Conservation (phyloP, 495 filamentous ascomycete species). For the Aspergillus wentii region DNA sequence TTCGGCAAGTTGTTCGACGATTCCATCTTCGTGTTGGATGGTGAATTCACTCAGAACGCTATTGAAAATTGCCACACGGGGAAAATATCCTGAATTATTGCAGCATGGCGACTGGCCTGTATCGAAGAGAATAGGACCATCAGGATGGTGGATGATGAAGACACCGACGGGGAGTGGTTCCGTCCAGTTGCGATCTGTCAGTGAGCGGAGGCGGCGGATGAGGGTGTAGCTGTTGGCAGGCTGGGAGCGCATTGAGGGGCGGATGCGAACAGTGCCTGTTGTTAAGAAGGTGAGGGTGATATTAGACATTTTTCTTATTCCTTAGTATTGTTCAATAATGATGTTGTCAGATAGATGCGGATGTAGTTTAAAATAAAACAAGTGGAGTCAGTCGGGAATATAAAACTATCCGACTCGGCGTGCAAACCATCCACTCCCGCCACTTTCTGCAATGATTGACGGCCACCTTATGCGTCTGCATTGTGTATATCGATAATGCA, state of each 20-base stretch:
- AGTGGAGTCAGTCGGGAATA: too few species aligned
- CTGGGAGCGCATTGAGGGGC: slow-evolving; percentile 20
- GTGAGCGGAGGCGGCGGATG: slow-evolving; percentile 19
- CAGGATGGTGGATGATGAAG: slow-evolving; percentile 25
- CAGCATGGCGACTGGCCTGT: slow-evolving; percentile 25
- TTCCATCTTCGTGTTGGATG: slow-evolving; percentile 17
- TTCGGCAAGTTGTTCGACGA: slow-evolving; percentile 13
- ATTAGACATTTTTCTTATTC: too few species aligned
- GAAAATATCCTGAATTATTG: slow-evolving; percentile 22
- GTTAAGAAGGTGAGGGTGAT: slow-evolving; percentile 9
- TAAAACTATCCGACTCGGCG: too few species aligned
- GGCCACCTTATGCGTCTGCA: too few species aligned
- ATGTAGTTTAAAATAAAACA: too few species aligned
- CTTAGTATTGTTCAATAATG: neutral
- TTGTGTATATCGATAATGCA: too few species aligned
- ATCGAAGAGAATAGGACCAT: slow-evolving; percentile 26
- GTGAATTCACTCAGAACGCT: slow-evolving; percentile 11
- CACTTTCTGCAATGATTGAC: too few species aligned
- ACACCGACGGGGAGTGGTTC: slow-evolving; percentile 19
- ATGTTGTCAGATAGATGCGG: neutral
- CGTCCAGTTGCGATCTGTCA: slow-evolving; percentile 20
- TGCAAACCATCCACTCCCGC: neutral
- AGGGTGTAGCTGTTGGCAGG: slow-evolving; percentile 11
- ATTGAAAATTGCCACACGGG: slow-evolving; percentile 11
- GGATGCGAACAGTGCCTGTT: slow-evolving; percentile 18